Evolutionary conservation across 768 basidiomycete species (phyloP), one percentile per base, ranked within the genome.

Genomic region (Basidioascus undulatus): DNA sequence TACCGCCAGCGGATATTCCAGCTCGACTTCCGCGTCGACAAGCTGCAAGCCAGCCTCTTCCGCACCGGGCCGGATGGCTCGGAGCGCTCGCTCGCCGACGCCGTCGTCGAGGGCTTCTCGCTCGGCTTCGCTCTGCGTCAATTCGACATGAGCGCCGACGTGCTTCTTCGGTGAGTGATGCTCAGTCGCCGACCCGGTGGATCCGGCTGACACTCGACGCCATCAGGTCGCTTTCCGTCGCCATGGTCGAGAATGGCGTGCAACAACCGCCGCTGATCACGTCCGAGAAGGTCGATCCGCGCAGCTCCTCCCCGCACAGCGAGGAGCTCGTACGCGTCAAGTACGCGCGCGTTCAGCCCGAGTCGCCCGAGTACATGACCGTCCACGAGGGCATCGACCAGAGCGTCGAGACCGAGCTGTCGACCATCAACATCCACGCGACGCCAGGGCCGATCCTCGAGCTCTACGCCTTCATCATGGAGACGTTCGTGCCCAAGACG

Each of bases 401-500:
- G 50, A 77, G 62, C 44, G 70, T 96, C 43, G 76, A 84, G 51
- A 70, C 84, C 48, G 72, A 71, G 49, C 64, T 96, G 30, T 87
- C 89, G 4, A 92, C 89, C 0, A 73, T 98, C 55, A 68, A 87
- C 39, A 74, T 96, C 58, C 71, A 72, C 42, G 73, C 77, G 3
- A 76, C 78, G 7, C 86, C 92, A 0, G 82, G 84, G 53, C 86
- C 89, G 11, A 74, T 94, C 32, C 48, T 98, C 28, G 67, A 76
- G 2, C 59, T 94, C 18, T 96, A 94, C 58, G 86, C 96, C 60
- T 94, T 89, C 61, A 71, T 98, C 57, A 87, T 98, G 76, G 76
- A 79, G 3, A 94, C 92, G 0, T 98, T 98, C 57, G 44, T 49
- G 20, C 43, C 43, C 3, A 27, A 44, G 13, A 43, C n/a, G n/a